Conservation (phyloP, 2,329 filamentous ascomycete genomes). For the Aspergillus floridensis region DNA sequence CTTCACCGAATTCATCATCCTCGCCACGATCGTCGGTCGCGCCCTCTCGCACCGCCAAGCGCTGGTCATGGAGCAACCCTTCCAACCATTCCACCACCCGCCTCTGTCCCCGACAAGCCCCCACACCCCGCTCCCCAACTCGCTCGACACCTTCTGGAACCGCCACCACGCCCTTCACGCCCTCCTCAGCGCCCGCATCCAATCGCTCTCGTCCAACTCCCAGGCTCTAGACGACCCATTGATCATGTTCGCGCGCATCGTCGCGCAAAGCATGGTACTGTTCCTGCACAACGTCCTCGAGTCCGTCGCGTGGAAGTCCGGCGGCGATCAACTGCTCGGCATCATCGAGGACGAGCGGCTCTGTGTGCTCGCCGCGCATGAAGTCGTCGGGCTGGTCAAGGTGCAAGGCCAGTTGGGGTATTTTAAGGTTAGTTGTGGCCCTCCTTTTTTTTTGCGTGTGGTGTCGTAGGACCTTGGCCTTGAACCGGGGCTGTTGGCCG, state of each 20-base stretch:
- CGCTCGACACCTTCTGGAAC: conserved; percentile 16
- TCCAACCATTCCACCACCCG: conserved; percentile 5
- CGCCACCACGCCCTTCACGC: conserved; percentile 20
- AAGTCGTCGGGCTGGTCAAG: conserved; percentile 18
- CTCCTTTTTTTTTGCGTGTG: no score
- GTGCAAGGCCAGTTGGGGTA: conserved; percentile 20
- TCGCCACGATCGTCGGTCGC: conserved; percentile 29
- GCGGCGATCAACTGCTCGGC: conserved; percentile 17
- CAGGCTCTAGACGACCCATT: conserved; percentile 16
- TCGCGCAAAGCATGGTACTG: conserved; percentile 18
- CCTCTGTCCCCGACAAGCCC: not conserved
- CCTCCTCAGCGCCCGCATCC: conserved; percentile 17
- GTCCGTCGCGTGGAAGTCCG: conserved; percentile 20
- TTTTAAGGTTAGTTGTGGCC: conserved; percentile 17
- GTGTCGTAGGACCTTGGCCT: no score
- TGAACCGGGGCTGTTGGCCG: no score
- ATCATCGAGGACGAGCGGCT: conserved; percentile 21
- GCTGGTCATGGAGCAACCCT: conserved; percentile 14
- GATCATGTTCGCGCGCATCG: conserved; percentile 19
- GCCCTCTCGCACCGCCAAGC: conserved; percentile 19
- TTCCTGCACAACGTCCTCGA: conserved; percentile 22
- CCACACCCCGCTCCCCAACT: not conserved
- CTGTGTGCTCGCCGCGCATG: conserved; percentile 19
- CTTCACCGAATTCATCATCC: conserved; percentile 34
- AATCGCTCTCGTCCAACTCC: conserved; percentile 8